Percentiles rank a stretch among this genome's conserved stretches.
These are phyloP conservation scores for Syzygium jambos DNA, from an alignment of 345 rosid species.

Conservation along the genomic window DNA sequence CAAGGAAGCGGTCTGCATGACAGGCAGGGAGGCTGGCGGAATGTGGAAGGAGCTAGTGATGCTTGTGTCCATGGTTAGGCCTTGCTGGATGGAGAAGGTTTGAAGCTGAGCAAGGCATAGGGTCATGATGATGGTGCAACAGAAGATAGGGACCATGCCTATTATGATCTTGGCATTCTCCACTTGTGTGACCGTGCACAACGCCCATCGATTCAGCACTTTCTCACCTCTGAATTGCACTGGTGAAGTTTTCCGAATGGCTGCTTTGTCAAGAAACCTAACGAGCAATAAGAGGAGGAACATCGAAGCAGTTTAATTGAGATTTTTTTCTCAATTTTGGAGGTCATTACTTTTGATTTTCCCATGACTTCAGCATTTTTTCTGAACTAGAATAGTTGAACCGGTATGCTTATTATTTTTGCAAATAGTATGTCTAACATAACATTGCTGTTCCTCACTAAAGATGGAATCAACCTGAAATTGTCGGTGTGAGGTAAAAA, in stretches of 20 bases:
- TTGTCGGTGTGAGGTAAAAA: slow-evolving; percentile 35
- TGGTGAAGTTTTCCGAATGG: slow-evolving; percentile 20
- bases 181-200: slow-evolving; percentile 54
- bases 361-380: not conserved
- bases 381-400: not conserved
- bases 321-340: not conserved
- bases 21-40: slow-evolving; percentile 50
- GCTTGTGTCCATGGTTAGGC: slow-evolving; percentile 35
- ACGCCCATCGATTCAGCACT: slow-evolving; percentile 39
- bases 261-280: slow-evolving; percentile 59
- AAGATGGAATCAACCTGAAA: slow-evolving; percentile 23
- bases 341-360: not conserved
- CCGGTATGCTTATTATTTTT: not conserved
- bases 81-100: slow-evolving; percentile 50
- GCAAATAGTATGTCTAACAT: not conserved
- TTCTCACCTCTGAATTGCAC: not conserved
- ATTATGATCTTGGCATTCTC: slow-evolving; percentile 44
- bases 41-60: slow-evolving; percentile 24
- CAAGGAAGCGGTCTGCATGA: slow-evolving; percentile 33
- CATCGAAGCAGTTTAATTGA: not conserved
- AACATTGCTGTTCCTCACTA: not conserved
- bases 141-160: slow-evolving; percentile 40
- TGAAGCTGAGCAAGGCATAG: slow-evolving; percentile 52
- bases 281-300: not conserved
- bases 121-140: slow-evolving; percentile 59